Percentiles rank a stretch among this genome's conserved stretches.
Evolutionary conservation across 2,329 filamentous ascomycete species (phyloP).

Genomic region (Colletotrichum nymphaeae): DNA sequence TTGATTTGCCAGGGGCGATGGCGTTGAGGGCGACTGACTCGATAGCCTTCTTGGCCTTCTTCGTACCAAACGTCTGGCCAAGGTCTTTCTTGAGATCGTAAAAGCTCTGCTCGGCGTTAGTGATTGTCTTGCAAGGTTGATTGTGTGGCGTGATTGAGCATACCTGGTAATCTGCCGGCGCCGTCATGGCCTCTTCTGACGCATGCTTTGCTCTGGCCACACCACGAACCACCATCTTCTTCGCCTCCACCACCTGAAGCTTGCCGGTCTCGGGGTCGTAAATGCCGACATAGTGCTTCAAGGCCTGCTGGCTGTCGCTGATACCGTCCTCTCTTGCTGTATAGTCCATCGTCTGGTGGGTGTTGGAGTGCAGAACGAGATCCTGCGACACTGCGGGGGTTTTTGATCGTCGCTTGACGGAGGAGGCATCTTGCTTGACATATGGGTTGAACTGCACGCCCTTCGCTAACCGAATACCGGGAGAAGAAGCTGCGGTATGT

Average conservation of each 20-base stretch:
- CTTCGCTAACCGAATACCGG: constrained; percentile 50
- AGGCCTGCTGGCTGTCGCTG: constrained; percentile 44
- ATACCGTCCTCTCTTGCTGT: constrained; percentile 63
- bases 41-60: constrained; percentile 85
- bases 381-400: constrained; percentile 53
- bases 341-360: constrained; percentile 69
- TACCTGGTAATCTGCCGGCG: constrained; percentile 37
- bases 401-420: constrained; percentile 54
- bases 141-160: background rate
- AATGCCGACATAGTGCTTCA: constrained; percentile 74
- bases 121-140: too few species aligned
- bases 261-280: constrained; percentile 71
- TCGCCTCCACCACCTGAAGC: constrained; percentile 71
- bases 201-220: constrained; percentile 67
- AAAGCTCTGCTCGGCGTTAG: constrained; percentile 57
- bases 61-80: constrained; percentile 84
- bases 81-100: constrained; percentile 75
- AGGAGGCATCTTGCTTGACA: constrained; percentile 50
- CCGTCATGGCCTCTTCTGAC: constrained; percentile 57
- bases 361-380: constrained; percentile 67
- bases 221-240: constrained; percentile 72
- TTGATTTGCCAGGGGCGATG: constrained; percentile 60
- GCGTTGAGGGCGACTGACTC: constrained; percentile 77
- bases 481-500: constrained; percentile 40
- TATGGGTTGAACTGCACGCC: constrained; percentile 61